Evolutionary conservation across 441 rosid species (phyloP).

Genomic region (Erodium trifolium): DNA sequence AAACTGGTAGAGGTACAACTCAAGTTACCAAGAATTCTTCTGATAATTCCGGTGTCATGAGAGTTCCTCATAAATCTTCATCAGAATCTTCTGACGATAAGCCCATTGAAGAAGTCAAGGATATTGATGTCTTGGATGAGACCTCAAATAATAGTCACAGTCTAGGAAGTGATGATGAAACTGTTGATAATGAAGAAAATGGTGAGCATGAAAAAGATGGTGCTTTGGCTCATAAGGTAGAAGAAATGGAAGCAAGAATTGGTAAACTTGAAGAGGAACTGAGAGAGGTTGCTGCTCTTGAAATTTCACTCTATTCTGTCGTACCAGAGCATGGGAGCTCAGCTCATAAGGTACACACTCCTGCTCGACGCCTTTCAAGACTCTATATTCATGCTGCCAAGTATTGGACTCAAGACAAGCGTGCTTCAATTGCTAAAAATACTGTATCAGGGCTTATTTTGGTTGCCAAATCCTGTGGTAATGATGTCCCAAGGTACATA

Average conservation of each 20-base stretch:
- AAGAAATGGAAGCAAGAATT: conserved; percentile 58
- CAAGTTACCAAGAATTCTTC: conserved; percentile 27
- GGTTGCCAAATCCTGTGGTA: conserved; percentile 92
- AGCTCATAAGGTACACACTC: conserved; percentile 84
- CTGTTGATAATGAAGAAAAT: conserved; percentile 44
- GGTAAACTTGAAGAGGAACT: conserved; percentile 81
- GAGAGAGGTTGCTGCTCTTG: conserved; percentile 85
- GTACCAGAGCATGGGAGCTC: conserved; percentile 96
- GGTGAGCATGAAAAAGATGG: conserved; percentile 35
- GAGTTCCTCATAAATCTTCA: conserved; percentile 27
- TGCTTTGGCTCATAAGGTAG: conserved; percentile 51
- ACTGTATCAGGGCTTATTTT: conserved; percentile 68
- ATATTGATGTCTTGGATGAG: conserved; percentile 24
- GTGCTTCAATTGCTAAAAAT: conserved; percentile 74
- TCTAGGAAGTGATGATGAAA: conserved; percentile 33
- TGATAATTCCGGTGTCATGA: conserved; percentile 28
- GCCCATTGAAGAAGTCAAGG: conserved; percentile 33
- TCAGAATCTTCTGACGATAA: conserved; percentile 41
- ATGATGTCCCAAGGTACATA: conserved; percentile 85
- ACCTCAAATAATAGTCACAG: conserved; percentile 22
- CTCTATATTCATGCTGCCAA: conserved; percentile 68
- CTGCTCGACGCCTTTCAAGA: conserved; percentile 92
- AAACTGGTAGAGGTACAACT: conserved; percentile 33
- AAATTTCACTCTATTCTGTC: conserved; percentile 81
- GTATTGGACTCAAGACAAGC: conserved; percentile 44